Conservation (phyloP, 306 rosid genomes). For the Medicago ruthenica region DNA sequence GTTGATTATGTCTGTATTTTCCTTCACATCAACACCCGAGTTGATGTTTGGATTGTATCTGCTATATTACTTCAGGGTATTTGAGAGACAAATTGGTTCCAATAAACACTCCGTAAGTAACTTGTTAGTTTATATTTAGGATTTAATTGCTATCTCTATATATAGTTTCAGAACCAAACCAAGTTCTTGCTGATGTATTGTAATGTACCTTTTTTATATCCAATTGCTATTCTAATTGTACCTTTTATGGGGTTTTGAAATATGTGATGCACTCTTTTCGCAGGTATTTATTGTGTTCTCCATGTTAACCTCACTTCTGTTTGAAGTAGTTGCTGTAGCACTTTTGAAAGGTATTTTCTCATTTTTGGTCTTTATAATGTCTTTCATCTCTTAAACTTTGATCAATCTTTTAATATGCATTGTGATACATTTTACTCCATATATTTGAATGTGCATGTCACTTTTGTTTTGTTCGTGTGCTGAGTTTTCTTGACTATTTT, state of each 20-base stretch:
- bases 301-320: slow-evolving; percentile 60
- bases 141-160: neutral
- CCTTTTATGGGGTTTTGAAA: slow-evolving; percentile 34
- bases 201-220: neutral
- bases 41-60: slow-evolving; percentile 91
- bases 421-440: neutral
- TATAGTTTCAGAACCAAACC: slow-evolving; percentile 15
- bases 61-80: slow-evolving; percentile 94
- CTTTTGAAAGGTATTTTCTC: slow-evolving; percentile 72
- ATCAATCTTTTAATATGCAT: slow-evolving; percentile 23
- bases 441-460: slow-evolving; percentile 37
- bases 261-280: slow-evolving; percentile 41
- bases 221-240: neutral
- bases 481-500: slow-evolving; percentile 22
- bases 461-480: slow-evolving; percentile 5
- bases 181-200: slow-evolving; percentile 12
- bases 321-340: slow-evolving; percentile 73
- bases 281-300: slow-evolving; percentile 92
- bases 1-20: slow-evolving; percentile 70
- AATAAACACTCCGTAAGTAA: slow-evolving; percentile 82
- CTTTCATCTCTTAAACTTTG: slow-evolving; percentile 28
- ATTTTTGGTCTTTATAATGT: slow-evolving; percentile 22
- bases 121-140: slow-evolving; percentile 15
- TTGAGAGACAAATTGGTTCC: slow-evolving; percentile 98
- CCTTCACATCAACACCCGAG: slow-evolving; percentile 95